phyloP scores from a whole-genome alignment of 2,329 filamentous ascomycete genomes.

The Aspergillus quadricinctus region DNA sequence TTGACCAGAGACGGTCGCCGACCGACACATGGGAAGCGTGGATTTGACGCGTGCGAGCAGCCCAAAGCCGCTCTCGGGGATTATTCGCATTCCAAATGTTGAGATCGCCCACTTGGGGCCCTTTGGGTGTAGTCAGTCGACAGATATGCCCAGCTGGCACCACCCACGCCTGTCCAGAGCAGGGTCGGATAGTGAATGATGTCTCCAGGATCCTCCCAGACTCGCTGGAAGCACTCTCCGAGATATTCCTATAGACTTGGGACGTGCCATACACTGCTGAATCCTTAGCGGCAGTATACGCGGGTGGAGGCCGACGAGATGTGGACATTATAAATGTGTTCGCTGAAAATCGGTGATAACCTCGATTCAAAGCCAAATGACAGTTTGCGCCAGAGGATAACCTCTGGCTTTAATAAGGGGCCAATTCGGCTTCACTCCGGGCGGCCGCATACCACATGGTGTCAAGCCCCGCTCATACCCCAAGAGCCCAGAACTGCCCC shows the following conservation, averaged over 20 bases:
- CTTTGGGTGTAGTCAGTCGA: conserved; percentile 69
- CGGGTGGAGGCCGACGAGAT: conserved; percentile 32
- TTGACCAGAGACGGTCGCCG: conserved; percentile 72
- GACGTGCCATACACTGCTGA: conserved; percentile 35
- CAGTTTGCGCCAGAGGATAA: neutral
- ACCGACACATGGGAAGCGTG: conserved; percentile 70
- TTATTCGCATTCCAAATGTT: conserved; percentile 78
- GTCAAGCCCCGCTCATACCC: neutral
- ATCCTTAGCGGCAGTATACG: conserved; percentile 34
- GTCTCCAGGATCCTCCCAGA: conserved; percentile 28
- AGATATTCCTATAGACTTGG: conserved; percentile 34
- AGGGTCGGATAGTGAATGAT: conserved; percentile 64
- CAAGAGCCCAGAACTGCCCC: neutral
- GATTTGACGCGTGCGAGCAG: conserved; percentile 70
- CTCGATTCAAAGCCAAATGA: neutral
- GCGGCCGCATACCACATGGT: neutral
- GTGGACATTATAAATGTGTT: conserved; percentile 21
- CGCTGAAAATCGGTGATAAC: conserved; percentile 4
- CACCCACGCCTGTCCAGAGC: conserved; percentile 69
- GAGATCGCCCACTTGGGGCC: conserved; percentile 76
- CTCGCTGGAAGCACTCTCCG: conserved; percentile 28
- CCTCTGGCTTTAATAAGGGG: neutral
- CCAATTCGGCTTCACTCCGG: neutral
- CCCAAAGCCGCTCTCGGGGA: conserved; percentile 79
- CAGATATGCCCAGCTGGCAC: conserved; percentile 65